Conservation (phyloP, 2,329 filamentous ascomycete species). For the Simplicillium sp. region DNA sequence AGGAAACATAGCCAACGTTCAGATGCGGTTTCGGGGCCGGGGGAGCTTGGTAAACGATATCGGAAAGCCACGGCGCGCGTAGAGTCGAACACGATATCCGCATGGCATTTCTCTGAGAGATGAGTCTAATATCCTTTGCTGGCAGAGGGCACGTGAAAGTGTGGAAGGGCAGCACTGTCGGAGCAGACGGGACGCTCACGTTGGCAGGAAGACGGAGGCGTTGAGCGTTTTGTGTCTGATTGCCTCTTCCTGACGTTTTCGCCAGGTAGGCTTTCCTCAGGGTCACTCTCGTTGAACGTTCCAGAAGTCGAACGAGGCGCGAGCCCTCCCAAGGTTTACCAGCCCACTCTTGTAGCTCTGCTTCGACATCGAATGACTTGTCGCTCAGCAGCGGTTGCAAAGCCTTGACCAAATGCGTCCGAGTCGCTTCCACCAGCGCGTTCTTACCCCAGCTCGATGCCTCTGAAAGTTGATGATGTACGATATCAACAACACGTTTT, state of each 20-base stretch:
- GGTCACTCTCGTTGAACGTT: slow-evolving; percentile 69
- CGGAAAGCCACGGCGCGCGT: slow-evolving; percentile 75
- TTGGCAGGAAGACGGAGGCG: slow-evolving; percentile 73
- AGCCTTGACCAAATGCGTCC: slow-evolving; percentile 40
- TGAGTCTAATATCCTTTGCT: slow-evolving; percentile 82
- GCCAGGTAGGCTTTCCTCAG: slow-evolving; percentile 73
- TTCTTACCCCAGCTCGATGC: slow-evolving; percentile 80
- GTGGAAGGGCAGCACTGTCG: slow-evolving; percentile 92
- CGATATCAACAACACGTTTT: slow-evolving; percentile 82
- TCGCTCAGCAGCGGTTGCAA: slow-evolving; percentile 29
- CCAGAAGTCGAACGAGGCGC: slow-evolving; percentile 70
- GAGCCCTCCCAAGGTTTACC: slow-evolving; percentile 82
- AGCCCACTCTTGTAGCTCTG: slow-evolving; percentile 50
- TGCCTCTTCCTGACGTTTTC: slow-evolving; percentile 64
- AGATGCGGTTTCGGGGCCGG: slow-evolving; percentile 70
- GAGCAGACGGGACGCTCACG: slow-evolving; percentile 74
- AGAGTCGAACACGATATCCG: slow-evolving; percentile 89
- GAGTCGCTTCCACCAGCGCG: slow-evolving; percentile 46
- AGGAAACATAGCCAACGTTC: slow-evolving; percentile 94
- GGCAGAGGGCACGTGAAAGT: slow-evolving; percentile 94
- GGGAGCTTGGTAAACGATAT: slow-evolving; percentile 75
- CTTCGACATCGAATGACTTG: slow-evolving; percentile 23
- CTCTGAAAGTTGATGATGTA: slow-evolving; percentile 77
- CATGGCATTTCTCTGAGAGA: slow-evolving; percentile 88
- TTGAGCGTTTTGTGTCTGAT: slow-evolving; percentile 67